These are phyloP conservation scores for Ogataea hybrid DNA, from an alignment of 1,139 yeast species.

Conservation along the genomic window DNA sequence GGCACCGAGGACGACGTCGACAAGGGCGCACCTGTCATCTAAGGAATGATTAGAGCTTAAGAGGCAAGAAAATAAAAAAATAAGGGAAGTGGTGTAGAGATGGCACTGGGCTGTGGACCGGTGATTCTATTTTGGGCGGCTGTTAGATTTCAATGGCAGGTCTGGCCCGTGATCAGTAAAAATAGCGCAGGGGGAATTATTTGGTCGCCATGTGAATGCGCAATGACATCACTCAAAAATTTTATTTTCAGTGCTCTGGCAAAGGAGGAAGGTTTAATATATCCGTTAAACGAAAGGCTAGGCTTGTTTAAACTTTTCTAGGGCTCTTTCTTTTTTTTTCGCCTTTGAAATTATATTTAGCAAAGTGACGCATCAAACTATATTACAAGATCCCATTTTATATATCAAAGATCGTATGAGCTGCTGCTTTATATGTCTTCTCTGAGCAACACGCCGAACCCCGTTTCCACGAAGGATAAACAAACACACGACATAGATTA, in stretches of 20 bases:
- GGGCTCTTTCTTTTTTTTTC: conserved; percentile 7
- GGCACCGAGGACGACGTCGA: conserved; percentile 4
- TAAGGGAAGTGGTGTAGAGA: neutral
- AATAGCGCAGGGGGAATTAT: conserved; percentile 3
- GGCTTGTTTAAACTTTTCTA: conserved; percentile 2
- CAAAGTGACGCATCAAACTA: conserved; percentile 4
- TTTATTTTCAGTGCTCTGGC: neutral
- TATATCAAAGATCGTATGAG: conserved; percentile 1
- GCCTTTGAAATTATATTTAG: conserved; percentile 4
- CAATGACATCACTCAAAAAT: conserved; percentile 4
- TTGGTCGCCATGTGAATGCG: neutral
- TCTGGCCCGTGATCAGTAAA: neutral
- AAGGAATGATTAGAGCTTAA: neutral
- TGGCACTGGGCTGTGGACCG: neutral
- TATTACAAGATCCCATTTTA: neutral
- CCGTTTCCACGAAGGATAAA: conserved; percentile 13
- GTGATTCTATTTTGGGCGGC: conserved; percentile 3
- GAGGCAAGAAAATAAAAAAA: neutral
- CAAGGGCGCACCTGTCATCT: conserved; percentile 3
- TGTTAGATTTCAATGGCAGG: conserved; percentile 1
- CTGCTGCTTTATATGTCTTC: conserved; percentile 12
- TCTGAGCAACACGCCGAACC: conserved; percentile 19
- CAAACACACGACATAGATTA: conserved; percentile 5
- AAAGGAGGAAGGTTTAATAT: neutral
- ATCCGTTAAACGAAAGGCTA: neutral